Base-by-base conservation (phyloP, 2,329 filamentous ascomycete genomes). In the Aspergillus carbonarius region DNA sequence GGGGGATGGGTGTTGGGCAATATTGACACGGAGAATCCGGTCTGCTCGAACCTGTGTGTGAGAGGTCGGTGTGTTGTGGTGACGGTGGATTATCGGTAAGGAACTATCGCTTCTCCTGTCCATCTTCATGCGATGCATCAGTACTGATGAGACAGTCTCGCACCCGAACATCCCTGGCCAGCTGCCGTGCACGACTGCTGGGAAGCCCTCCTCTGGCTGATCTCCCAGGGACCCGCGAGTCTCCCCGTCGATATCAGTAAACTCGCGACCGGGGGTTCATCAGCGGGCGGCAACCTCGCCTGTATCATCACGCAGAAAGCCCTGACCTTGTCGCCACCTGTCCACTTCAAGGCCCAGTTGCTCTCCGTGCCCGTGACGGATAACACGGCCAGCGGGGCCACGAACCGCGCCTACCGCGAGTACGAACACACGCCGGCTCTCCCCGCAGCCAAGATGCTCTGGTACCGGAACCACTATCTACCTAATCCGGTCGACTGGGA, bases 1-100 rank as follows among this genome's bases (percentile, higher is more conserved):
- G 83, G 83, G 1, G 84, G 83, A 3, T 86, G 83, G 82, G 83
- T 85, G 3, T 64, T 85, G 30, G 83, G 83, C 0, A 83, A 81
- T 47, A 83, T 85, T 44, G 77, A 83, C 59, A 85, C 82, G 0
- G 84, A 86, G 71, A 85, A 86, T 62, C 76, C 78, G 4, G 80
- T 85, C 3, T 82, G 81, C 52, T 79, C 82, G n/a, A 79, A 85
- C 63, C 67, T 86, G 10, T 84, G 82, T 61, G 74, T 75, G 20
- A 73, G 81, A 10, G 78, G 76, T 0, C 77, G 76, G 7, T 82
- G 78, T 57, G 81, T 85, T 0, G 82, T 85, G 1, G 74, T 85
- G n/a, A 78, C 79, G 0, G 80, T 82, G 0, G 82, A 85, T 61
- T 85, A 85, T 63, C 74, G 83, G 81, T 83, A 62, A 63, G 70